Evolutionary conservation across 139 green algal species (phyloP).

Genomic region (Haematococcus sp.): DNA sequence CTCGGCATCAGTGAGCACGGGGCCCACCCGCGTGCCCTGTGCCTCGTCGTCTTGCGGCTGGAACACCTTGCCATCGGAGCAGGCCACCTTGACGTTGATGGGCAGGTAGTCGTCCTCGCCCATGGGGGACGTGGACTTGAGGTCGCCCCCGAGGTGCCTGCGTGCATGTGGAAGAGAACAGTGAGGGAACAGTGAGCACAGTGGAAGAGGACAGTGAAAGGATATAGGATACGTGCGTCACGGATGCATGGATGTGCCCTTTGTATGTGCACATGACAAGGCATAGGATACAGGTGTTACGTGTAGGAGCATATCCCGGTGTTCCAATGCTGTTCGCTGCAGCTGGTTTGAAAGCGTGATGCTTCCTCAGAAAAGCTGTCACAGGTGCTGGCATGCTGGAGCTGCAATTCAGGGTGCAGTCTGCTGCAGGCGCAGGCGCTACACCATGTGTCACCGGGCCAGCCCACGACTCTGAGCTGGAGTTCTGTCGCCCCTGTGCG

Average conservation of each 20-base stretch:
- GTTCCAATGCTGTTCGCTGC: too few relatives aligned
- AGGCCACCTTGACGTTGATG: slow-evolving; percentile 32
- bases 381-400: too few relatives aligned
- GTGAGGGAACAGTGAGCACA: not conserved
- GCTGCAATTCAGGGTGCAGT: too few relatives aligned
- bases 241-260: not conserved
- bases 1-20: slow-evolving; percentile 46
- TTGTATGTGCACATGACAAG: not conserved
- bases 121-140: slow-evolving; percentile 21
- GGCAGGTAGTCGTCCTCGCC: slow-evolving; percentile 46
- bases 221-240: not conserved
- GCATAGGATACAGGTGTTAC: too few relatives aligned
- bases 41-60: slow-evolving; percentile 18
- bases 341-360: too few relatives aligned
- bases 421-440: too few relatives aligned
- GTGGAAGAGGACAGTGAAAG: not conserved
- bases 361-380: too few relatives aligned
- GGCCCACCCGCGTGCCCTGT: not conserved
- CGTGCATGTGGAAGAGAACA: not conserved
- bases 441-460: too few relatives aligned
- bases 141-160: slow-evolving; percentile 43
- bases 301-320: too few relatives aligned
- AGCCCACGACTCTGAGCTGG: too few relatives aligned
- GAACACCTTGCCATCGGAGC: slow-evolving; percentile 45
- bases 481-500: too few relatives aligned